phyloP scores from a whole-genome alignment of 768 basidiomycete genomes.

The Tulasnella sp. region DNA sequence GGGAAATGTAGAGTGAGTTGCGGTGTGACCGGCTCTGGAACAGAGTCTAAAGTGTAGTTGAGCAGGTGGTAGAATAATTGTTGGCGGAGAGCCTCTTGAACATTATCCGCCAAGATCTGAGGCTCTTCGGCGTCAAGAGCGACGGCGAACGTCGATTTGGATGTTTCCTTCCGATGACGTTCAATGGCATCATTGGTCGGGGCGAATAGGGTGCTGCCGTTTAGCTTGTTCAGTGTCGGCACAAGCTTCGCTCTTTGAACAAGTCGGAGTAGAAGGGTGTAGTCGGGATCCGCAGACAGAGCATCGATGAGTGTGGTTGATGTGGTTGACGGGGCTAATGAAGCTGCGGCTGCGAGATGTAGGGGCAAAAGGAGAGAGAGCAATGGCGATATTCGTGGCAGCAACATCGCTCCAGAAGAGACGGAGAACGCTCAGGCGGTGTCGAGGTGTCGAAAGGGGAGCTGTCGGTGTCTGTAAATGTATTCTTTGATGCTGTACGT shows the following conservation, averaged over 20 bases:
- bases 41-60: conserved; percentile 54
- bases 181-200: conserved; percentile 88
- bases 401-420: not conserved
- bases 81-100: conserved; percentile 73
- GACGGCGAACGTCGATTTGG: conserved; percentile 30
- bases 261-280: conserved; percentile 58
- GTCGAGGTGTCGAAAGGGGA: not conserved
- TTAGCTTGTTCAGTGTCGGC: conserved; percentile 81
- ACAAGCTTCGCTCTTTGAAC: conserved; percentile 80
- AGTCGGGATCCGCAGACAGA: conserved; percentile 65
- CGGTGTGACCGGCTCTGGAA: conserved; percentile 27
- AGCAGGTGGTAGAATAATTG: conserved; percentile 91
- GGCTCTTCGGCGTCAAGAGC: conserved; percentile 30
- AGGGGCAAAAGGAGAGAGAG: not conserved
- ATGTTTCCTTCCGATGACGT: conserved; percentile 27
- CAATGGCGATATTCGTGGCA: not conserved
- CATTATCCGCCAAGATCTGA: conserved; percentile 50
- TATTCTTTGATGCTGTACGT: not conserved
- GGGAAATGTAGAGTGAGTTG: conserved; percentile 64
- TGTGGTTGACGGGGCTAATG: not conserved
- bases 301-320: conserved; percentile 58
- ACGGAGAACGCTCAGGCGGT: not conserved
- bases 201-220: conserved; percentile 78
- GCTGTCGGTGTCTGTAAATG: not conserved
- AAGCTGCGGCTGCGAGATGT: not conserved